These are phyloP conservation scores for Vanderwaltozyma tropicalis DNA, from an alignment of 805 yeast species.

Conservation along the genomic window DNA sequence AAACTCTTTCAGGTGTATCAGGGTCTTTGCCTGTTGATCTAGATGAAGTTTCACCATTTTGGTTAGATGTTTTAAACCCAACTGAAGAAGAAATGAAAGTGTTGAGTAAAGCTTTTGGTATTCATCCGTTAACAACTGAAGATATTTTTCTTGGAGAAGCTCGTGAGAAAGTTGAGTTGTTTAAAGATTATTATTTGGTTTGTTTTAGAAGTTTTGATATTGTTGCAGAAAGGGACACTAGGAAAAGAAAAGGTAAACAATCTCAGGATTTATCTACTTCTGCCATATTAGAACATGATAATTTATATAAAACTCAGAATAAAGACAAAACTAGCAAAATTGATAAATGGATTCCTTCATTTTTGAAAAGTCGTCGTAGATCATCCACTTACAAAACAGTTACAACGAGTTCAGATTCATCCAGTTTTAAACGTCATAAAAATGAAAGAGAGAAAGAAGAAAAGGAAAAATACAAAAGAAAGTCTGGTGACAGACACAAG, in stretches of 20 bases:
- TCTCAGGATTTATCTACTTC: slow-evolving; percentile 2
- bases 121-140: slow-evolving; percentile 93
- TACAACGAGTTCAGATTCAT: slow-evolving; percentile 1
- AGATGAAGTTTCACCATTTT: slow-evolving; percentile 56
- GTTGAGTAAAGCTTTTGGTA: slow-evolving; percentile 79
- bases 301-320: not conserved
- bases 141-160: slow-evolving; percentile 90
- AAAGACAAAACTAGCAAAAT: slow-evolving; percentile 2
- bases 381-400: slow-evolving; percentile 1
- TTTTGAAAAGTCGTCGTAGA: slow-evolving; percentile 1
- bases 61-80: slow-evolving; percentile 90
- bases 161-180: slow-evolving; percentile 88
- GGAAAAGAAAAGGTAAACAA: slow-evolving; percentile 37
- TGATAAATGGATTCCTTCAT: not conserved
- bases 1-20: slow-evolving; percentile 4
- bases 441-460: slow-evolving; percentile 27
- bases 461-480: slow-evolving; percentile 31
- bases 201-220: slow-evolving; percentile 82
- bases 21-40: not conserved
- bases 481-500: slow-evolving; percentile 36
- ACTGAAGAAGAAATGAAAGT: slow-evolving; percentile 96
- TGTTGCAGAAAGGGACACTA: slow-evolving; percentile 56
- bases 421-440: slow-evolving; percentile 16
- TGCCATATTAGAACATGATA: not conserved
- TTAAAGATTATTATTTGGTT: slow-evolving; percentile 81